Evolutionary conservation across 345 rosid genomes (phyloP), one percentile per base, ranked within the genome.

Genomic region (Xanthoceras sorbifolium): DNA sequence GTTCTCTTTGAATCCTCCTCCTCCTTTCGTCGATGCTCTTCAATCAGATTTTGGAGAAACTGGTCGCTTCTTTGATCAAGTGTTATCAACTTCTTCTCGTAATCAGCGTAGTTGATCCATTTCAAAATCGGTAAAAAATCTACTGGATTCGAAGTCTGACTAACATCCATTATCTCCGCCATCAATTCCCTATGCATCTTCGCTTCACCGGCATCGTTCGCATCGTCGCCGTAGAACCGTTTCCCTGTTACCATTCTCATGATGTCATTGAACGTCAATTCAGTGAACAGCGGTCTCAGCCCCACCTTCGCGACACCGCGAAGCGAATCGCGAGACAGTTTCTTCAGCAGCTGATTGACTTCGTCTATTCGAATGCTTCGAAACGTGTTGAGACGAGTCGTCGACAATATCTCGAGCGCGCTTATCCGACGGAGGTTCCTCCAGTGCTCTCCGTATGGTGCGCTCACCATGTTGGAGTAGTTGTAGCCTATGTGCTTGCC

Each of bases 341-440:
- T 72, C n/a, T 57, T 4, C 59, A 77, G 23, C 36, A 79, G 28
- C 22, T 36, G 74, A 11, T 26, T 42, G 74, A 79, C 65, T 76
- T 82, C 85, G 26, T 85, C 80, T 29, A 38, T 29, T 29, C 85
- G 61, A 54, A 74, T 52, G 36, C 59, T 5, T 0, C 18, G 0
- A 42, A 79, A 80, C 22, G 0, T 31, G 64, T 77, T 74, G 6
- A 82, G 79, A 23, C 85, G 80, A 40, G 65, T 59, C 0, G 79
- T 7, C n/a, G 83, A 79, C 67, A 85, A 71, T 55, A 82, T 72
- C 23, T 82, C 82, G 9, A 74, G 4, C 0, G 85, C 48, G 12
- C 80, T 38, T 23, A 82, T 79, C 42, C 85, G 83, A 20, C 87
- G 82, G 0, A 79, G 87, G 81, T 82, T 79, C 46, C 87, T 78